Conservation (phyloP, 2,329 filamentous ascomycete genomes). For the Domatiomyces globalis region DNA sequence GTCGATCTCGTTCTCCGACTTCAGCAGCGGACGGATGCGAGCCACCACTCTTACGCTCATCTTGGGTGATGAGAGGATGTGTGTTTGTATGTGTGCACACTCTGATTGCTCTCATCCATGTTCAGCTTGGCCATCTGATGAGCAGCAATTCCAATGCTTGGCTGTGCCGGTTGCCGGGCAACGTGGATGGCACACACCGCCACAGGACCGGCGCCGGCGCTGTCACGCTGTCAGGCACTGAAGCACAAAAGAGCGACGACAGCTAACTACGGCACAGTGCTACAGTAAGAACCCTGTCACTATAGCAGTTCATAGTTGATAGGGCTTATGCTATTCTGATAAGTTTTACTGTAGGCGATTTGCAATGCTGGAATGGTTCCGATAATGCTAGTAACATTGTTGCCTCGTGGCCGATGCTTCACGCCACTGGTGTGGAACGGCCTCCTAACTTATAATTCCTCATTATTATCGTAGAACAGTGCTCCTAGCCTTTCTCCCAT, state of each 20-base stretch:
- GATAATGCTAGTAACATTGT: not conserved
- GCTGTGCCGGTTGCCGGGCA: not conserved
- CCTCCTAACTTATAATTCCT: not conserved
- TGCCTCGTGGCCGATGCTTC: not conserved
- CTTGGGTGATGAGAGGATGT: slow-evolving; percentile 1
- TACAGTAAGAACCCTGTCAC: too few species aligned
- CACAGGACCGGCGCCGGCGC: not conserved
- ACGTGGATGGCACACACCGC: not conserved
- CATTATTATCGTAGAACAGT: not conserved
- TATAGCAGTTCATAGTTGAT: not conserved
- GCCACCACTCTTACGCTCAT: slow-evolving; percentile 65
- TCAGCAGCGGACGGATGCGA: slow-evolving; percentile 74
- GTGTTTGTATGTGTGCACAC: not conserved
- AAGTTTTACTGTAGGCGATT: not conserved
- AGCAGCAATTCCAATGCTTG: not conserved
- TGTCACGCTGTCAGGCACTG: too few species aligned
- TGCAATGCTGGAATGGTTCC: too few species aligned
- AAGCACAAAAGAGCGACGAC: too few species aligned
- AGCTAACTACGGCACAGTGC: too few species aligned
- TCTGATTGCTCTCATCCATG: not conserved
- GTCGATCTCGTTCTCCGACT: slow-evolving; percentile 74
- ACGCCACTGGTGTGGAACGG: not conserved
- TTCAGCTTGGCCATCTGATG: not conserved
- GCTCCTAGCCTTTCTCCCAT: not conserved
- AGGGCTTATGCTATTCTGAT: not conserved